Conservation (phyloP, 176 grass and related monocot genomes). For the Triticum urartu region DNA sequence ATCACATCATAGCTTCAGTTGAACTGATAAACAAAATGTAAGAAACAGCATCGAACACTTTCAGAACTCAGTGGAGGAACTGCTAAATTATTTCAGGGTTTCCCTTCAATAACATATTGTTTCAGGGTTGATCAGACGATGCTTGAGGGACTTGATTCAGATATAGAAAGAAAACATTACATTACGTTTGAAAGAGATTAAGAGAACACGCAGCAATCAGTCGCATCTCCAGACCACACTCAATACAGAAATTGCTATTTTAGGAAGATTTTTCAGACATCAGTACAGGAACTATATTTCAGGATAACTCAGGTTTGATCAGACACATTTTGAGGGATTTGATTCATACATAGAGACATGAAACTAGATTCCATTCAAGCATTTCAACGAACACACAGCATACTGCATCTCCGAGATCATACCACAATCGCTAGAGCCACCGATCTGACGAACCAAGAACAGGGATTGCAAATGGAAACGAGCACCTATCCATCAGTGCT, state of each 20-base stretch:
- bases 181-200: no score
- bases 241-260: no score
- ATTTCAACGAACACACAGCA: neutral
- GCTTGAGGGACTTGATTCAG: neutral
- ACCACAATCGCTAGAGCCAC: neutral
- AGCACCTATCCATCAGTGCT: conserved; percentile 4
- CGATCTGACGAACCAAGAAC: neutral
- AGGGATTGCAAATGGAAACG: neutral
- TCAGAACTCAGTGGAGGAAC: neutral
- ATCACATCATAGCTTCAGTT: no score
- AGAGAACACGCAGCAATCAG: no score
- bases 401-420: neutral
- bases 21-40: no score
- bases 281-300: neutral
- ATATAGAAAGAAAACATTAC: no score
- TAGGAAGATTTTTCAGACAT: no score
- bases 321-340: neutral
- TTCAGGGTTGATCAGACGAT: neutral
- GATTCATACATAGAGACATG: neutral
- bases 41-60: no score
- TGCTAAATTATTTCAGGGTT: neutral
- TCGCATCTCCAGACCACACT: no score
- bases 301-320: neutral
- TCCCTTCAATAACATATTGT: neutral
- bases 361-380: neutral